Evolutionary conservation across 2,329 filamentous ascomycete species (phyloP).

Genomic region (Trichoderma arundinaceum): DNA sequence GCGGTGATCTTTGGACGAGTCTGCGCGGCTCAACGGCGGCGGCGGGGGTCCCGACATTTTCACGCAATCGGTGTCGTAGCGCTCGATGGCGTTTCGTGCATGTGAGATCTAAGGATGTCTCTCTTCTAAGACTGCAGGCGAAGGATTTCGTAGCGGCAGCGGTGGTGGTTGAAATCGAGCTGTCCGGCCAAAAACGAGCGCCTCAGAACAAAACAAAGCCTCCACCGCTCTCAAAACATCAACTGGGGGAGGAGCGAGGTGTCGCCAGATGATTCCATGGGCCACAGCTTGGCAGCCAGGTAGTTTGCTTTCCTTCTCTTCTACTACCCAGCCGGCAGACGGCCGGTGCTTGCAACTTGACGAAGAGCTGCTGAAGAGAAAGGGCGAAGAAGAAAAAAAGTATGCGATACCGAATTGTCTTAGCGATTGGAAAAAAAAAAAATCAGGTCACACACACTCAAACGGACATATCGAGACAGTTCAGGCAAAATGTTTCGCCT

Average conservation of each 20-base stretch:
- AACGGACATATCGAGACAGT: neutral
- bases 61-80: neutral
- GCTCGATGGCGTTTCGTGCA: conserved; percentile 13
- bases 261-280: conserved; percentile 1
- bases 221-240: conserved; percentile 2
- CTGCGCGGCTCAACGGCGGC: conserved; percentile 39
- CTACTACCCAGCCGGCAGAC: conserved; percentile 1
- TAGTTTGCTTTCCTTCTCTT: neutral
- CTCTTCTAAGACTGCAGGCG: neutral
- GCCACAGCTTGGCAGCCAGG: neutral
- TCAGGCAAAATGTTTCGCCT: neutral
- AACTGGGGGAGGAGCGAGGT: neutral
- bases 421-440: conserved; percentile 2
- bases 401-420: neutral
- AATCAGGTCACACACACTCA: neutral
- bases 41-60: conserved; percentile 39
- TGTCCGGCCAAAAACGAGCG: neutral
- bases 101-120: conserved; percentile 11
- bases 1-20: conserved; percentile 46
- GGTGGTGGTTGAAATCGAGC: neutral
- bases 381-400: too few species aligned
- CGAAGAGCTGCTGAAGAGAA: neutral
- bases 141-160: neutral
- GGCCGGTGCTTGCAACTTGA: neutral
- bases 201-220: neutral